Conservation (phyloP, 2,329 filamentous ascomycete genomes). For the Colletotrichum acutatum region DNA sequence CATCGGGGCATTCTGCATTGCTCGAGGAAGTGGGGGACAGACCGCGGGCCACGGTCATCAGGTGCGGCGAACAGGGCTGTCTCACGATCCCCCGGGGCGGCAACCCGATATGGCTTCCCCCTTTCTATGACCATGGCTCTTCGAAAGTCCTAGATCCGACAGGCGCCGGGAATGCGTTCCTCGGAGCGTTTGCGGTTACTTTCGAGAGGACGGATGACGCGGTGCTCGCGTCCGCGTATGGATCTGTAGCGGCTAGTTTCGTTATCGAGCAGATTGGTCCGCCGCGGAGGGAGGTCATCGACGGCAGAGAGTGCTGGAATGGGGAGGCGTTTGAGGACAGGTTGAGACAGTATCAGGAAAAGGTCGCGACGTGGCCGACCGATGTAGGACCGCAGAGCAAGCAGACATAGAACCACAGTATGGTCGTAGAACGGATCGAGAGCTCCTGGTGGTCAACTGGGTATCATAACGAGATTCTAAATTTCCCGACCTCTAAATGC, state of each 20-base stretch:
- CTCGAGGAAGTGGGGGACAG: rapidly evolving
- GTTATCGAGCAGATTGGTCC: conserved; percentile 23
- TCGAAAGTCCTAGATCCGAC: background rate
- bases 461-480: conserved; percentile 6
- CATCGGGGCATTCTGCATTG: background rate
- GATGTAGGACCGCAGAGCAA: background rate
- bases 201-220: conserved; percentile 1
- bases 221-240: conserved; percentile 19
- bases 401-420: no score
- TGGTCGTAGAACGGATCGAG: background rate
- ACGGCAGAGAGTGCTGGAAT: conserved; percentile 20
- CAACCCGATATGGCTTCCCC: conserved; percentile 6
- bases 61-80: conserved; percentile 10
- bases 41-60: background rate
- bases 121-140: conserved; percentile 11
- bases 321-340: conserved; percentile 14
- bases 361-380: background rate
- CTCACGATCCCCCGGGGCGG: background rate
- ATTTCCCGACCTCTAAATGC: background rate
- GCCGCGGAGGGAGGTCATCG: background rate
- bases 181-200: conserved; percentile 6
- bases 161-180: conserved; percentile 18
- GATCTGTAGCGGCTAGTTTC: conserved; percentile 28
- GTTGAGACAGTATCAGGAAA: conserved; percentile 3
- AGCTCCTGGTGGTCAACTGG: background rate